A percentile compares a stretch with the other conserved stretches of the same genome.
These are phyloP conservation scores for Salix udensis DNA, from an alignment of 345 rosid species.

Conservation along the genomic window DNA sequence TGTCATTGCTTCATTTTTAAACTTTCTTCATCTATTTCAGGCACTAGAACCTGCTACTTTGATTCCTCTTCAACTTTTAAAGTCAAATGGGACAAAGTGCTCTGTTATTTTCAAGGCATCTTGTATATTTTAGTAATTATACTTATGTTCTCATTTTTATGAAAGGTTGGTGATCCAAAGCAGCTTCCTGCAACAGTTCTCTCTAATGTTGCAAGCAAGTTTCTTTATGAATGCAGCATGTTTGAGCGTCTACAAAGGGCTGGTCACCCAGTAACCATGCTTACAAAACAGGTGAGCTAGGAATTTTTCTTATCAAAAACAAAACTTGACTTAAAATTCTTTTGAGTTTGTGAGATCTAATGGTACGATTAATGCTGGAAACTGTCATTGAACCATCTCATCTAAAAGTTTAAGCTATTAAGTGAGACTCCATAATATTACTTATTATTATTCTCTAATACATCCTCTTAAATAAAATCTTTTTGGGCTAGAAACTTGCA, in stretches of 20 bases:
- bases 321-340: too few species aligned
- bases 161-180: conserved; percentile 95
- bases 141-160: conserved; percentile 18
- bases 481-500: too few species aligned
- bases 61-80: conserved; percentile 91
- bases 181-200: conserved; percentile 99
- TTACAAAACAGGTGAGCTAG: conserved; percentile 71
- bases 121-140: not conserved
- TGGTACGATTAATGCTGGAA: too few species aligned
- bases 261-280: conserved; percentile 88
- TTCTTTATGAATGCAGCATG: conserved; percentile 87
- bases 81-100: conserved; percentile 68
- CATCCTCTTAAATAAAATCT: too few species aligned
- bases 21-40: conserved; percentile 37
- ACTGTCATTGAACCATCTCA: too few species aligned
- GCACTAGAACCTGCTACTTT: conserved; percentile 98
- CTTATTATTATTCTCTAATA: too few species aligned
- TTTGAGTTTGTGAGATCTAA: too few species aligned
- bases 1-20: conserved; percentile 13
- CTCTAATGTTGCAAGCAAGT: conserved; percentile 87
- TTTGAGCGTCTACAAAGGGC: conserved; percentile 97
- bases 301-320: too few species aligned
- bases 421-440: too few species aligned
- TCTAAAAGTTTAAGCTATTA: too few species aligned
- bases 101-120: not conserved